Evolutionary conservation across 176 grass and related monocot genomes (phyloP).

Genomic region (Ampelocalamus luodianensis): DNA sequence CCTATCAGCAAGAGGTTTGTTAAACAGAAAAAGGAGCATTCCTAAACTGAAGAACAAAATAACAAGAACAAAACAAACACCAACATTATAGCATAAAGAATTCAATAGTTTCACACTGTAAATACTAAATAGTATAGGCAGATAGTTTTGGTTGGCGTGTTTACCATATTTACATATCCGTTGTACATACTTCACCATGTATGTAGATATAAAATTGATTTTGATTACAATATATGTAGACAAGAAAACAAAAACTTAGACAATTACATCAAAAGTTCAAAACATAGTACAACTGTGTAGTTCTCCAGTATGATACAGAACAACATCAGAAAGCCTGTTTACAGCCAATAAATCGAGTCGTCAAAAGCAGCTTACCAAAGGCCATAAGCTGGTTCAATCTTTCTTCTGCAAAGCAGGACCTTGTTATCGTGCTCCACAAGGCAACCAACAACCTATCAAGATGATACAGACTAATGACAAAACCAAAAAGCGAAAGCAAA

Average conservation of each 20-base stretch:
- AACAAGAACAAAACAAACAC: slow-evolving; percentile 3
- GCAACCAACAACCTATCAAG: slow-evolving; percentile 91
- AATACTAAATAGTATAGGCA: background rate
- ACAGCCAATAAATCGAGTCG: background rate
- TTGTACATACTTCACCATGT: background rate
- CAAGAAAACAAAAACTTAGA: background rate
- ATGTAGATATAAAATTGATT: background rate
- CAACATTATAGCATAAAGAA: background rate
- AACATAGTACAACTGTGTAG: background rate
- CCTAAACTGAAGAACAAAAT: background rate
- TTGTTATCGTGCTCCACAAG: slow-evolving; percentile 95
- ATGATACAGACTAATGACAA: slow-evolving; percentile 23
- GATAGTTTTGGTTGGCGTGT: background rate
- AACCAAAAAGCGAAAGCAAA: background rate
- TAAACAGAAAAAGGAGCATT: slow-evolving; percentile 12
- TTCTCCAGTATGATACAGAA: background rate
- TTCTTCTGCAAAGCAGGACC: slow-evolving; percentile 92
- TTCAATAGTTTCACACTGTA: background rate
- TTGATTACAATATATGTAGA: background rate
- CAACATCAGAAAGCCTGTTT: background rate
- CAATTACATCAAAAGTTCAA: background rate
- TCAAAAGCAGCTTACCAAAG: slow-evolving; percentile 69
- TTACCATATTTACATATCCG: background rate
- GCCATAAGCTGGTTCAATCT: slow-evolving; percentile 94
- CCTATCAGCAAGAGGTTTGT: background rate